These are phyloP conservation scores for Nannochloropsis gaditana DNA, from an alignment of 108 stramenopile species.

Conservation along the genomic window DNA sequence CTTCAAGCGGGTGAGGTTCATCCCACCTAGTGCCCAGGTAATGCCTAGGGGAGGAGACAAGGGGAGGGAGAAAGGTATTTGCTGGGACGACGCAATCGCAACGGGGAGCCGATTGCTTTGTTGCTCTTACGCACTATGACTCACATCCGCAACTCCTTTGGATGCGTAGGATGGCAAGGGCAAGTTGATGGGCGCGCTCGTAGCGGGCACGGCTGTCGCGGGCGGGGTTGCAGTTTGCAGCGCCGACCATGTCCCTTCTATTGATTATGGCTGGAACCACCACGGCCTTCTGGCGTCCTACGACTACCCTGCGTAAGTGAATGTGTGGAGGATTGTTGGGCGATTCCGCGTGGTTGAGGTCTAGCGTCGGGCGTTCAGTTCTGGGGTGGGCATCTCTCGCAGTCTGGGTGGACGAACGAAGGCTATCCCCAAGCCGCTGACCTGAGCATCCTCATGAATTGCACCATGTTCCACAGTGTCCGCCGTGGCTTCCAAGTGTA, in stretches of 20 bases:
- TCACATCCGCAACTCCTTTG: neutral
- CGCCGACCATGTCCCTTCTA: constrained; percentile 50
- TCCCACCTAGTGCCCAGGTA: neutral
- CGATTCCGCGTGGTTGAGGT: no score
- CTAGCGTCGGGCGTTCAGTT: no score
- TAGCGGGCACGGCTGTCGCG: constrained; percentile 1
- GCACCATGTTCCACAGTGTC: constrained; percentile 53
- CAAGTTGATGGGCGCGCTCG: neutral
- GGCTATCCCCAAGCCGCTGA: no score
- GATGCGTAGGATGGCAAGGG: neutral
- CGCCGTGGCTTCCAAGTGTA: constrained; percentile 99
- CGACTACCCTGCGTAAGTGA: constrained; percentile 53
- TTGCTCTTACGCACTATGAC: neutral
- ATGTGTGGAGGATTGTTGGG: no score
- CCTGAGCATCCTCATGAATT: neutral
- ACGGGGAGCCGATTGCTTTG: no score
- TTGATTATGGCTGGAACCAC: constrained; percentile 52
- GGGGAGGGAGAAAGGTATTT: neutral
- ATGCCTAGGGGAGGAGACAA: neutral
- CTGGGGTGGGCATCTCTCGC: no score
- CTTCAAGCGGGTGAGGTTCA: neutral
- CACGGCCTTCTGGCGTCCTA: constrained; percentile 49
- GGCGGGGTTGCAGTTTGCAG: constrained; percentile 20
- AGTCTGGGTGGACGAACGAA: no score
- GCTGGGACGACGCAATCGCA: no score